phyloP scores from a whole-genome alignment of 495 filamentous ascomycete species.

The Halenospora varia region DNA sequence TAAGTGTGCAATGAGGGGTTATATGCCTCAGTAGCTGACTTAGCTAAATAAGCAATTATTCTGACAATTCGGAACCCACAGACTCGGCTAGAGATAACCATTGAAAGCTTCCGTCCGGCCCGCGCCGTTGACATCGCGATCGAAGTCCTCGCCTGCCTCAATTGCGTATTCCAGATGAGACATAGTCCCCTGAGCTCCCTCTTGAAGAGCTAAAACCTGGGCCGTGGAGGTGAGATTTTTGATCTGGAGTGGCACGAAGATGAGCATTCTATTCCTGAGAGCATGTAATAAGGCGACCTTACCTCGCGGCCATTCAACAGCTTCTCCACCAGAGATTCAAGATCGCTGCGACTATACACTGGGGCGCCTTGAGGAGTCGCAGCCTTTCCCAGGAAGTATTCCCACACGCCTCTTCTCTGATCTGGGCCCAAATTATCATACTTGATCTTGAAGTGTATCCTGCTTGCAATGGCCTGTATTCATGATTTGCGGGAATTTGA shows the following conservation, averaged over 20 bases:
- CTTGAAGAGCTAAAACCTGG: constrained; percentile 10
- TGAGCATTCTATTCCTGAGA: constrained; percentile 14
- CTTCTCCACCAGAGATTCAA: not conserved
- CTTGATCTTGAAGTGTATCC: constrained; percentile 15
- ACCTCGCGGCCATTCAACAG: not conserved
- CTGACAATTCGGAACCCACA: not conserved
- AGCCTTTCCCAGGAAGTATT: constrained; percentile 14
- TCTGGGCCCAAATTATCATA: constrained; percentile 10
- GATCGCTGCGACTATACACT: constrained; percentile 1
- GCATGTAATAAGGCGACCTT: constrained; percentile 5
- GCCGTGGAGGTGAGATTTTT: constrained; percentile 19
- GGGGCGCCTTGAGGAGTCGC: constrained; percentile 12
- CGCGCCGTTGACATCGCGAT: constrained; percentile 9
- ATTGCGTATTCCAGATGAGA: constrained; percentile 16
- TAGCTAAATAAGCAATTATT: too few relatives aligned
- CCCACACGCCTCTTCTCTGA: constrained; percentile 3
- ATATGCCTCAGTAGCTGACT: too few relatives aligned
- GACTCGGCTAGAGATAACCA: constrained; percentile 9
- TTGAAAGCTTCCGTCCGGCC: constrained; percentile 8
- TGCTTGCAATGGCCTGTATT: constrained; percentile 7
- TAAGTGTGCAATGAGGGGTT: too few relatives aligned
- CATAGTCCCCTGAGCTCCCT: constrained; percentile 15
- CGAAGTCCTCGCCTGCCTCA: constrained; percentile 11
- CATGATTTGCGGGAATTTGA: too few relatives aligned
- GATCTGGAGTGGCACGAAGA: constrained; percentile 12